Evolutionary conservation across 768 basidiomycete genomes (phyloP).

Genomic region (Xerocomellus dryophilus): DNA sequence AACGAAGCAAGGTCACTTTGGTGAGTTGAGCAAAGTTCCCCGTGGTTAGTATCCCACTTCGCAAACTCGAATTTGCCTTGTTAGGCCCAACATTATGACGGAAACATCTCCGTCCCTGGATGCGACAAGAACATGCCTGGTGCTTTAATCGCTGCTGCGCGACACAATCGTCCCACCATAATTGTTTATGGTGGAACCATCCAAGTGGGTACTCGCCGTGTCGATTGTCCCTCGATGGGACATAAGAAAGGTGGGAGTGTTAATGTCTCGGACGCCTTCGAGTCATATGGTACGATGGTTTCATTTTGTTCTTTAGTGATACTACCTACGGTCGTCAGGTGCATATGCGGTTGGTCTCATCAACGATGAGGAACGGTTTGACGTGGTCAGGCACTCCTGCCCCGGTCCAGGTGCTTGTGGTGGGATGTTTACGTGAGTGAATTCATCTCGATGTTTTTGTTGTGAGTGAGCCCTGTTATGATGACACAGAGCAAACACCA

Average conservation of each 20-base stretch:
- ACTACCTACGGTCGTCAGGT: conserved; percentile 42
- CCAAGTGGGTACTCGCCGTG: conserved; percentile 66
- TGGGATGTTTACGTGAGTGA: conserved; percentile 77
- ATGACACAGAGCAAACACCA: conserved; percentile 68
- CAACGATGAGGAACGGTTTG: conserved; percentile 74
- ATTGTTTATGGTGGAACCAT: conserved; percentile 88
- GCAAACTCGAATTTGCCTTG: not conserved
- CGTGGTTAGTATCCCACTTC: not conserved
- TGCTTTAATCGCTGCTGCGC: conserved; percentile 79
- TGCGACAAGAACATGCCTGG: conserved; percentile 96
- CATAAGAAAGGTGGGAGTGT: conserved; percentile 76
- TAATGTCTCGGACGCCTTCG: conserved; percentile 82
- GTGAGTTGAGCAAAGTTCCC: conserved; percentile 30
- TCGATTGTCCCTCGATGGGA: conserved; percentile 80
- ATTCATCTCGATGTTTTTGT: not conserved
- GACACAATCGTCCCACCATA: conserved; percentile 85
- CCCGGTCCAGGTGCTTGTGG: conserved; percentile 84
- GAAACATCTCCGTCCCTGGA: conserved; percentile 81
- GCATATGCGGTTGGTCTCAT: conserved; percentile 77
- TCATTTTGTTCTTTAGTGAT: not conserved
- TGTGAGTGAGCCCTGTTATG: not conserved
- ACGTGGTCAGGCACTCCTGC: conserved; percentile 83
- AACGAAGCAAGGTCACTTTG: conserved; percentile 48
- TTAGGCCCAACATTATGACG: conserved; percentile 86
- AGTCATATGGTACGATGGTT: conserved; percentile 62